Percentiles rank a stretch among this genome's conserved stretches.
Conservation (phyloP, 805 yeast genomes). For the Candida nonsorbophila region DNA sequence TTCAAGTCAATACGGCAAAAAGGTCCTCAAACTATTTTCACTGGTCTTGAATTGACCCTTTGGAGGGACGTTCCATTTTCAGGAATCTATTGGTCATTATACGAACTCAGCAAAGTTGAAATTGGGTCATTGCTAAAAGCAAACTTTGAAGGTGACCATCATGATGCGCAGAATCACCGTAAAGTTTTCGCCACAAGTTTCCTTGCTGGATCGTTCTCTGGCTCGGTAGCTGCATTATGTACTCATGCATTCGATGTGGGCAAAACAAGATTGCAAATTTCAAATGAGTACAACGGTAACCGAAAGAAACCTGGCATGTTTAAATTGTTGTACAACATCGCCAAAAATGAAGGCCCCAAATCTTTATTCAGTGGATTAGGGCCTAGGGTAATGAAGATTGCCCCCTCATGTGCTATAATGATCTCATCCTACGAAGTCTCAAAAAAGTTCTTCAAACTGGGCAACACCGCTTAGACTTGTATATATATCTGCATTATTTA, state of each 20-base stretch:
- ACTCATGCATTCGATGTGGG: conserved; percentile 98
- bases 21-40: conserved; percentile 68
- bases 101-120: conserved; percentile 47
- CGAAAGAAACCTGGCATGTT: conserved; percentile 53
- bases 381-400: conserved; percentile 86
- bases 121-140: conserved; percentile 16
- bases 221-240: conserved; percentile 74
- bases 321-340: conserved; percentile 56
- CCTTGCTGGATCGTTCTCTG: conserved; percentile 78
- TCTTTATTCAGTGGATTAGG: conserved; percentile 84
- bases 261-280: conserved; percentile 78
- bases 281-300: conserved; percentile 28
- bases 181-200: conserved; percentile 60
- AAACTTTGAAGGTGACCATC: conserved; percentile 12
- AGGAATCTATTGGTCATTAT: conserved; percentile 89
- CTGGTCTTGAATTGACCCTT: conserved; percentile 80
- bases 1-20: conserved; percentile 41
- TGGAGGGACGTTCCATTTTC: conserved; percentile 98
- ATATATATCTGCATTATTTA: background rate
- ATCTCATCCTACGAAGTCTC: conserved; percentile 90
- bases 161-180: conserved; percentile 20
- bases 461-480: background rate
- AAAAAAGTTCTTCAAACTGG: conserved; percentile 44
- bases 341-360: conserved; percentile 65
- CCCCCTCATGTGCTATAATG: conserved; percentile 98